A percentile compares a stretch with the other conserved stretches of the same genome.
Conservation (phyloP, 768 basidiomycete genomes). For the Serendipita sp. region DNA sequence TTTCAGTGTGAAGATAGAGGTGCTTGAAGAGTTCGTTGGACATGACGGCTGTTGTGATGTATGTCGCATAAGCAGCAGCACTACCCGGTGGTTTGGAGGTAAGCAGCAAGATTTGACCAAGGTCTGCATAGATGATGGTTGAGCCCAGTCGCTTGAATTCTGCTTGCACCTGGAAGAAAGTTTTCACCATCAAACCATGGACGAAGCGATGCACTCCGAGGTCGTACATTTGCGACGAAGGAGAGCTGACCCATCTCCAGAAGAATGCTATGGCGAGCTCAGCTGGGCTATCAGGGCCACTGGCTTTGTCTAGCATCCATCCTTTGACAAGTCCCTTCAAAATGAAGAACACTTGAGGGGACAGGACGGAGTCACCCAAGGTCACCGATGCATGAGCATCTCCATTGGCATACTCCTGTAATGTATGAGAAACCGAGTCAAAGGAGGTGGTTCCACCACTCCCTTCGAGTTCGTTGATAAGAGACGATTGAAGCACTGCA, state of each 20-base stretch:
- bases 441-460: conserved; percentile 87
- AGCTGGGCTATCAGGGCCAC: conserved; percentile 44
- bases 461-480: conserved; percentile 95
- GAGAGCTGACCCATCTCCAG: conserved; percentile 92
- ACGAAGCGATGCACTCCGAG: conserved; percentile 84
- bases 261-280: conserved; percentile 72
- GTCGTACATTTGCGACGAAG: conserved; percentile 75
- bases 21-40: conserved; percentile 93
- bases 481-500: conserved; percentile 79
- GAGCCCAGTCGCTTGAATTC: conserved; percentile 94
- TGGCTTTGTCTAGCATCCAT: conserved; percentile 64
- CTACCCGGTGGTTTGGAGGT: conserved; percentile 93
- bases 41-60: conserved; percentile 83
- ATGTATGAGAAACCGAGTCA: conserved; percentile 77
- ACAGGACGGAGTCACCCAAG: conserved; percentile 78
- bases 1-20: conserved; percentile 66
- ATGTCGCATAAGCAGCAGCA: conserved; percentile 88
- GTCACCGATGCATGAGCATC: conserved; percentile 52
- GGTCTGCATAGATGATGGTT: conserved; percentile 84
- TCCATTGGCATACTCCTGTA: conserved; percentile 73
- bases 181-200: conserved; percentile 93
- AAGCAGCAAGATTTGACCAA: conserved; percentile 74
- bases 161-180: conserved; percentile 88
- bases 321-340: conserved; percentile 75
- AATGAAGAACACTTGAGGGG: conserved; percentile 69